These are phyloP conservation scores for Nemania sp. DNA, from an alignment of 2,329 filamentous ascomycete species.

Conservation along the genomic window DNA sequence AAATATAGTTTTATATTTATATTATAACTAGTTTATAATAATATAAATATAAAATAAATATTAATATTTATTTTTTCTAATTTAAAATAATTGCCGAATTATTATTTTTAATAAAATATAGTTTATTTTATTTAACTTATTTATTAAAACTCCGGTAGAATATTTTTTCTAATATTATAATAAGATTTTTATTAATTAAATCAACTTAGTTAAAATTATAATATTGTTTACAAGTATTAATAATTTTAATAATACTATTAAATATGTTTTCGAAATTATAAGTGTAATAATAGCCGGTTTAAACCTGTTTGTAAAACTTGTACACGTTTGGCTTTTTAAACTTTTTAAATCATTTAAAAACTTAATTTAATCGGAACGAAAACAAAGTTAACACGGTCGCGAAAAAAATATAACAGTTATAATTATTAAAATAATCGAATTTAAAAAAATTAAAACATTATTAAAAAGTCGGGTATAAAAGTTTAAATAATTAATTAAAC, in stretches of 20 bases:
- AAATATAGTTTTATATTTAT: too few relatives aligned
- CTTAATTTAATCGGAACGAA: not conserved
- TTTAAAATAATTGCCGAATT: too few relatives aligned
- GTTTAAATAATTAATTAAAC: too few relatives aligned
- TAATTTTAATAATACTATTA: not conserved
- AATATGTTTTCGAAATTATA: too few relatives aligned
- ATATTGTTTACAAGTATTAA: conserved; percentile 1
- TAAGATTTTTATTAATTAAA: not conserved
- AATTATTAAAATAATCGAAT: conserved; percentile 1
- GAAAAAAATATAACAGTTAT: not conserved
- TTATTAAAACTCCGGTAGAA: not conserved
- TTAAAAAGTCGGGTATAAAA: too few relatives aligned
- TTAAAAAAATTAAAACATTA: not conserved
- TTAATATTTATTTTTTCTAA: too few relatives aligned
- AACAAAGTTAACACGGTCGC: not conserved
- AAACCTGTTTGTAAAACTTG: not conserved
- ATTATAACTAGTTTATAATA: too few relatives aligned
- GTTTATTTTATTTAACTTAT: too few relatives aligned
- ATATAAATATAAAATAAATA: too few relatives aligned
- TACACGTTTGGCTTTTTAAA: not conserved
- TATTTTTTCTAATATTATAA: not conserved
- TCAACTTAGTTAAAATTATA: not conserved
- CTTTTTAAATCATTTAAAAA: not conserved
- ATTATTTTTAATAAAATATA: too few relatives aligned
- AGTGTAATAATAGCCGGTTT: not conserved